Evolutionary conservation across 345 rosid genomes (phyloP).

Genomic region (Citropsis articulata): DNA sequence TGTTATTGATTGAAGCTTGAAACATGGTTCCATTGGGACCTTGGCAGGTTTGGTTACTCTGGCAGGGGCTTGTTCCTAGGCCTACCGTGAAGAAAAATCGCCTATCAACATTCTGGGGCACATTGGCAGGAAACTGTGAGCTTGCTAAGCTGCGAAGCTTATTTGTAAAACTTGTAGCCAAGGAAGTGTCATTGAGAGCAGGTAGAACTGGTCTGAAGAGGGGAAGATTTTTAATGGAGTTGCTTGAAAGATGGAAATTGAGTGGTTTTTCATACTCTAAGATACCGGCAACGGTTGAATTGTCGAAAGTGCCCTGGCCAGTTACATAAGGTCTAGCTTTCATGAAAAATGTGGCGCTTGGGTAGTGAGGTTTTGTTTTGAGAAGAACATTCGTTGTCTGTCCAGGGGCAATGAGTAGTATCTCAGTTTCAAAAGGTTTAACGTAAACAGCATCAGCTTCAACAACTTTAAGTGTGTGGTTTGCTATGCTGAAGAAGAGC

Average conservation of each 20-base stretch:
- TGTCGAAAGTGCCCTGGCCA: not conserved
- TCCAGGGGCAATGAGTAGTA: not conserved
- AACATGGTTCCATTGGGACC: not conserved
- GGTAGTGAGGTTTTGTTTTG: not conserved
- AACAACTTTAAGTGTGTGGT: not conserved
- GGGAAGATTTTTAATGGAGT: not conserved
- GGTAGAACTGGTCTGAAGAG: not conserved
- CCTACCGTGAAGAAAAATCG: not conserved
- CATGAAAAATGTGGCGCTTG: not conserved
- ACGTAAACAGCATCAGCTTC: not conserved
- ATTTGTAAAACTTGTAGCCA: not conserved
- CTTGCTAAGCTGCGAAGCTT: not conserved
- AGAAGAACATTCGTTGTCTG: not conserved
- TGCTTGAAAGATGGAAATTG: not conserved
- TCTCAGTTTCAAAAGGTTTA: not conserved
- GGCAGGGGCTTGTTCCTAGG: not conserved
- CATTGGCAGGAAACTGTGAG: not conserved
- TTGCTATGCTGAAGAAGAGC: not conserved
- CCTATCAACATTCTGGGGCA: not conserved
- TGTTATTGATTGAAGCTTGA: not conserved
- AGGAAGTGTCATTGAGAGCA: not conserved
- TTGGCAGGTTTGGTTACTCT: not conserved
- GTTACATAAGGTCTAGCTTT: not conserved
- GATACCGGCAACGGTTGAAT: not conserved
- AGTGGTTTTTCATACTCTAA: not conserved